Percentiles rank a stretch among this genome's conserved stretches.
These are phyloP conservation scores for Abrus pulchellus DNA, from an alignment of 306 rosid species.

Conservation along the genomic window DNA sequence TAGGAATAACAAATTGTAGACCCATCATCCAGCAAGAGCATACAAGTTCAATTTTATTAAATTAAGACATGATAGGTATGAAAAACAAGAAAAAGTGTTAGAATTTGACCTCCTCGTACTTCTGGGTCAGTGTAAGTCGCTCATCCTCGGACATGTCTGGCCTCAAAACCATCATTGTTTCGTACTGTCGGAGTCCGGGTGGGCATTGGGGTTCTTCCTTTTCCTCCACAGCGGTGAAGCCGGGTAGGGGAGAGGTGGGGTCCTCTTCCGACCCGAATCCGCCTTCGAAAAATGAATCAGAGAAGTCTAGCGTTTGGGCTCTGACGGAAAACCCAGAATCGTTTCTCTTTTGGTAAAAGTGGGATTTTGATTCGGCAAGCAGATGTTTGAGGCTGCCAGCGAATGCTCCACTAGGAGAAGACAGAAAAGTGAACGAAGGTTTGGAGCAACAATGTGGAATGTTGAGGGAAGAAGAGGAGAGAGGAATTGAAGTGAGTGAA, in stretches of 20 bases:
- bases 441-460: conserved; percentile 39
- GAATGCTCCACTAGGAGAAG: conserved; percentile 41
- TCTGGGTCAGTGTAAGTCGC: conserved; percentile 47
- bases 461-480: conserved; percentile 48
- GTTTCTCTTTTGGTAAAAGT: neutral
- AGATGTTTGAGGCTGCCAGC: conserved; percentile 37
- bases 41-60: neutral
- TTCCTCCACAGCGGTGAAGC: conserved; percentile 65
- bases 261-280: conserved; percentile 81
- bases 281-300: conserved; percentile 73
- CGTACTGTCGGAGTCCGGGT: conserved; percentile 48
- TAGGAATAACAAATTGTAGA: neutral
- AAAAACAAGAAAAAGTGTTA: neutral
- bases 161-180: conserved; percentile 44
- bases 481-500: conserved; percentile 57
- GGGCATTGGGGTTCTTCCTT: conserved; percentile 78
- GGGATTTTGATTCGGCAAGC: conserved; percentile 38
- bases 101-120: conserved; percentile 50
- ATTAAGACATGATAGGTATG: neutral
- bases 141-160: conserved; percentile 52
- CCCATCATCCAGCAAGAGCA: neutral
- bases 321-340: conserved; percentile 28
- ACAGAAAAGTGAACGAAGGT: conserved; percentile 34
- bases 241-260: conserved; percentile 49
- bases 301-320: conserved; percentile 45